phyloP scores from a whole-genome alignment of 2,329 filamentous ascomycete species.

The Anisogramma anomala region DNA sequence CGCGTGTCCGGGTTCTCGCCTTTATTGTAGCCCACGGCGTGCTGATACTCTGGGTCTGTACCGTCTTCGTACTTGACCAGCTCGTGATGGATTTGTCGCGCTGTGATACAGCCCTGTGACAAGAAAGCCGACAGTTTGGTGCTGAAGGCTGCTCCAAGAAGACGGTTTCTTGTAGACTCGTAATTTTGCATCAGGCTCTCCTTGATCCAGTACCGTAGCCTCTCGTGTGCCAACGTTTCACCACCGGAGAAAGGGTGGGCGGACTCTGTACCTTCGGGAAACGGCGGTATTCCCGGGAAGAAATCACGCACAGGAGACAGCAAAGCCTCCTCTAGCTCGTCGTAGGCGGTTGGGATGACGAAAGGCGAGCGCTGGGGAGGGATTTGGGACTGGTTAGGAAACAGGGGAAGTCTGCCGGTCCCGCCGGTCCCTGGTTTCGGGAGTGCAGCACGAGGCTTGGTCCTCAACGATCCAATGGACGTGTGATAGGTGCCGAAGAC shows the following conservation, averaged over 20 bases:
- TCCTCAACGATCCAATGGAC: constrained; percentile 56
- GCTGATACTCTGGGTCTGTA: constrained; percentile 26
- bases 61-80: constrained; percentile 61
- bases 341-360: constrained; percentile 43
- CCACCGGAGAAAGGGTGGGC: constrained; percentile 60
- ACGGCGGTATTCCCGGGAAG: constrained; percentile 38
- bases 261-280: constrained; percentile 41
- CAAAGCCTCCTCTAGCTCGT: constrained; percentile 42
- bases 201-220: constrained; percentile 49
- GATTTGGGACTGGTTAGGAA: constrained; percentile 38
- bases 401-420: constrained; percentile 40
- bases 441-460: constrained; percentile 47
- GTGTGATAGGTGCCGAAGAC: constrained; percentile 68
- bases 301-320: constrained; percentile 44
- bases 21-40: constrained; percentile 46
- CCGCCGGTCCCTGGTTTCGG: constrained; percentile 36
- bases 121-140: constrained; percentile 68
- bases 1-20: constrained; percentile 64
- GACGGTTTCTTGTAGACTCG: constrained; percentile 59
- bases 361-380: constrained; percentile 53
- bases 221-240: constrained; percentile 45
- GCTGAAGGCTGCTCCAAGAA: constrained; percentile 59
- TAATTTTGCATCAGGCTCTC: constrained; percentile 52
- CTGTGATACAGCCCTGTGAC: constrained; percentile 59
- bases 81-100: constrained; percentile 59